Evolutionary conservation across 2,329 filamentous ascomycete species (phyloP), one percentile per base, ranked within the genome.

Genomic region (Hymenoscyphus repandus): DNA sequence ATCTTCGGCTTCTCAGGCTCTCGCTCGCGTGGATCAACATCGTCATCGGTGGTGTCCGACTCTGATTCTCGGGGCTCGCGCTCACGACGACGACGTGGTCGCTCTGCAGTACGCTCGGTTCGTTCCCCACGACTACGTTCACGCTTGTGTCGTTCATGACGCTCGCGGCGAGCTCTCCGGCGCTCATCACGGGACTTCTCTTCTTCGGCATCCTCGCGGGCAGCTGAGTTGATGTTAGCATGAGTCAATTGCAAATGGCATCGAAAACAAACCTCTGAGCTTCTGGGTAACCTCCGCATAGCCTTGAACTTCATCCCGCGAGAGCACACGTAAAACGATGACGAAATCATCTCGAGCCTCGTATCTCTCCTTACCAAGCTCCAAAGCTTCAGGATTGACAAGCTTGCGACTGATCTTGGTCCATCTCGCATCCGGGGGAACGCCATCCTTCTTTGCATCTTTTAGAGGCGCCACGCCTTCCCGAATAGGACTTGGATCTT

Each of bases 381-480:
- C 86, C 42, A 97, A 72, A 0, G 91, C 90, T 60, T 92, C 87
- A 0, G 91, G 90, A 60, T 95, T 96, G 62, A 97, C 91, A 49
- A 95, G 78, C 58, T 86, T 83, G 50, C 91, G 83, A 65, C 86
- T 88, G 64, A 97, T 91, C 72, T 93, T 95, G 42, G 91, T 96
- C 91, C 91, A 96, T 49, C 90, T 81, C 32, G 91, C 91, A 51
- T 86, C 88, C 0, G 83, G 71, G 0, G 87, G 87, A 31, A 90
- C 88, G 36, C 88, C 85, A 55, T 85, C 82, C 65, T 83, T 83
- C 68, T 86, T 83, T 44, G 88, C 84, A 65, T 95, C 90, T 70
- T 95, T 96, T 64, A 95, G 80, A n/a, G 91, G 91, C 1, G 91
- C 90, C 6, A 96, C 92, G 13, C 91, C 92, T 67, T 96, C 92